Conservation (phyloP, 352 stramenopile species). For the Phytophthora quininea region DNA sequence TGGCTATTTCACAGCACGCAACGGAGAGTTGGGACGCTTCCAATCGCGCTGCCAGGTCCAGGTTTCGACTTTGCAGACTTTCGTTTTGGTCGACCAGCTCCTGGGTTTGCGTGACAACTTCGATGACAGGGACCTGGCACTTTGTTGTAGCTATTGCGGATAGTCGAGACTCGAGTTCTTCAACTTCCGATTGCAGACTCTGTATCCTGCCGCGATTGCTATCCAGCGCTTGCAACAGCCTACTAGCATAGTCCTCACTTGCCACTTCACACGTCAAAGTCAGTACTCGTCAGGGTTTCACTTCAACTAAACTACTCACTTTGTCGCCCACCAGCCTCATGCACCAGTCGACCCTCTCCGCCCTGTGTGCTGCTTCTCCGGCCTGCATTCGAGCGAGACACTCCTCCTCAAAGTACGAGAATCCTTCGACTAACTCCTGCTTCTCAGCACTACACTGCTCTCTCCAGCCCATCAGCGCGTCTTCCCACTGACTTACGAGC, state of each 20-base stretch:
- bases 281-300: neutral
- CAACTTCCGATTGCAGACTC: slow-evolving; percentile 12
- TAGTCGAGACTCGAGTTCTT: slow-evolving; percentile 13
- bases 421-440: slow-evolving; percentile 19
- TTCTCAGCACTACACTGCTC: slow-evolving; percentile 24
- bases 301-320: slow-evolving; percentile 20
- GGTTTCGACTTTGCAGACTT: slow-evolving; percentile 17
- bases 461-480: slow-evolving; percentile 41
- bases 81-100: slow-evolving; percentile 3
- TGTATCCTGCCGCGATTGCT: slow-evolving; percentile 2
- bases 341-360: slow-evolving; percentile 19
- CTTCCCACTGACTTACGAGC: slow-evolving; percentile 38
- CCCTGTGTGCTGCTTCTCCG: slow-evolving; percentile 19
- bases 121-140: neutral
- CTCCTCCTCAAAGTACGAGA: slow-evolving; percentile 36
- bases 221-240: slow-evolving; percentile 11
- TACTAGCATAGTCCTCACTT: slow-evolving; percentile 21
- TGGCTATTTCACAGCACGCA: slow-evolving; percentile 45
- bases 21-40: slow-evolving; percentile 48
- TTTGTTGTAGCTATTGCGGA: neutral
- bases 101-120: slow-evolving; percentile 9
- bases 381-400: slow-evolving; percentile 31
- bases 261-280: slow-evolving; percentile 13
- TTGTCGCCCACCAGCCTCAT: slow-evolving; percentile 18
- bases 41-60: slow-evolving; percentile 40